Evolutionary conservation across 1,284 basidiomycete species (phyloP).

Genomic region (Chondrostereum purpureum): DNA sequence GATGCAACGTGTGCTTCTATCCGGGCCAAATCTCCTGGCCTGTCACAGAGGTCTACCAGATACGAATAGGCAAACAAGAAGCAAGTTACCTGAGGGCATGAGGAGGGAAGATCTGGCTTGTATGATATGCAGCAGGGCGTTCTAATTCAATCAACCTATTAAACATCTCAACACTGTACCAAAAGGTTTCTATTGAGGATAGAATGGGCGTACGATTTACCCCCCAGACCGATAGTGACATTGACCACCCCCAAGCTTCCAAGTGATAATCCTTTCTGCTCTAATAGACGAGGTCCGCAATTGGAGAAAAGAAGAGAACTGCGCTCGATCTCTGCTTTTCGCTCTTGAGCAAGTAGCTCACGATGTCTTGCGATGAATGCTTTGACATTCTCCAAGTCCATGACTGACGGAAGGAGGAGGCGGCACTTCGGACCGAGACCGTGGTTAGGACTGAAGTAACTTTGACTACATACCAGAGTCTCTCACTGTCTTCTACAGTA

Average conservation of each 20-base stretch:
- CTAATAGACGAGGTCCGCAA: conserved; percentile 78
- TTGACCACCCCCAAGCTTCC: conserved; percentile 65
- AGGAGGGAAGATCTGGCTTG: conserved; percentile 67
- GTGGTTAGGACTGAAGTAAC: too few species aligned
- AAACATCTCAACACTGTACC: conserved; percentile 18
- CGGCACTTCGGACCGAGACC: too few species aligned
- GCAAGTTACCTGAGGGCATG: conserved; percentile 69
- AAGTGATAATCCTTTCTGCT: conserved; percentile 81
- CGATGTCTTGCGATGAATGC: conserved; percentile 72
- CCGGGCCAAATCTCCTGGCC: conserved; percentile 77
- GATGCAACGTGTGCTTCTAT: conserved; percentile 65
- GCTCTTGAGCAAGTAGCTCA: conserved; percentile 62
- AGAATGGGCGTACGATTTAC: conserved; percentile 66
- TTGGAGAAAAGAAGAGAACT: conserved; percentile 78
- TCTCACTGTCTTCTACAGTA: too few species aligned
- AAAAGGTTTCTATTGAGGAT: conserved; percentile 7
- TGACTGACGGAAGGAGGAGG: too few species aligned
- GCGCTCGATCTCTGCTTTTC: conserved; percentile 78
- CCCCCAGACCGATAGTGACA: conserved; percentile 79
- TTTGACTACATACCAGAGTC: too few species aligned
- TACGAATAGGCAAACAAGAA: conserved; percentile 4
- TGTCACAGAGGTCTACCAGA: conserved; percentile 17
- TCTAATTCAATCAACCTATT: conserved; percentile 80
- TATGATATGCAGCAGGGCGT: conserved; percentile 76
- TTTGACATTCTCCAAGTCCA: too few species aligned